phyloP scores from a whole-genome alignment of 108 stramenopile species.

The Chaetoceros muelleri region DNA sequence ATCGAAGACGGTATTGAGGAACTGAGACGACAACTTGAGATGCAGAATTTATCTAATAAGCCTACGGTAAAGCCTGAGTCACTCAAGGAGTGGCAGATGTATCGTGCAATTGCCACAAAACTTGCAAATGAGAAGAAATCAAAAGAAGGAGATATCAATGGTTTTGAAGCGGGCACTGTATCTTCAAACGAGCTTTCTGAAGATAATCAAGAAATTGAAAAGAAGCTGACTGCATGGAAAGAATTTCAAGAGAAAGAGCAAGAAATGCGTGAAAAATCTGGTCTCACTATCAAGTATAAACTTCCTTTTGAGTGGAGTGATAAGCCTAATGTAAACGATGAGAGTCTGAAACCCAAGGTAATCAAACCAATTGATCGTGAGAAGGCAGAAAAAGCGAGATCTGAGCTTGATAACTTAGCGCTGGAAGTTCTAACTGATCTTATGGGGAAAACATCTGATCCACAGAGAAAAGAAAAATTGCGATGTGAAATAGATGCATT shows the following conservation, averaged over 20 bases:
- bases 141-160: not conserved
- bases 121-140: constrained; percentile 2
- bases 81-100: constrained; percentile 52
- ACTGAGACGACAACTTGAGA: constrained; percentile 36
- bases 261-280: constrained; percentile 15
- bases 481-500: not conserved
- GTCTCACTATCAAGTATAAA: constrained; percentile 16
- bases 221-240: constrained; percentile 28
- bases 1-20: constrained; percentile 47
- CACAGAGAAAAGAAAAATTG: not conserved
- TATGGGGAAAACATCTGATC: no score
- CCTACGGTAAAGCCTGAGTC: constrained; percentile 30
- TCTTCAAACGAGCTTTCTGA: no score
- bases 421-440: not conserved
- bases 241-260: constrained; percentile 30
- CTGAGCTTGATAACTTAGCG: not conserved
- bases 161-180: no score
- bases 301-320: constrained; percentile 32
- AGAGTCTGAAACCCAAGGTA: not conserved
- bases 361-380: not conserved
- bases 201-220: constrained; percentile 8
- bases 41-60: constrained; percentile 23
- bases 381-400: constrained; percentile 16
- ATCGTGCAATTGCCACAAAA: constrained; percentile 29
- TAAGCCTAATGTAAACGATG: constrained; percentile 5